Conservation (phyloP, 2,329 filamentous ascomycete genomes). For the Lachnellula willkommii region DNA sequence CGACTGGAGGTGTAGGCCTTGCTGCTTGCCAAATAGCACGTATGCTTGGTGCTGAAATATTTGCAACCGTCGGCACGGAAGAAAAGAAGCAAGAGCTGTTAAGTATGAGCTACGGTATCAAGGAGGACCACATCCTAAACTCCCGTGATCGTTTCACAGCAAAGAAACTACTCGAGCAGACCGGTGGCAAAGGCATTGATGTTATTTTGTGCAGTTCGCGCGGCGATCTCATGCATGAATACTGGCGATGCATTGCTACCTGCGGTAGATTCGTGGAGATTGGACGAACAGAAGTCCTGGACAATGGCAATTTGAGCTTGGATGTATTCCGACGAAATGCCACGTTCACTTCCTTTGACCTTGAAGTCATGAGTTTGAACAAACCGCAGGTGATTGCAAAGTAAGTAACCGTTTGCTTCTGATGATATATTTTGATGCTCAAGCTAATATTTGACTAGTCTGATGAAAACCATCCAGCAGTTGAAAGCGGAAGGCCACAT, state of each 20-base stretch:
- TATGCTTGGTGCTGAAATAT: conserved; percentile 15
- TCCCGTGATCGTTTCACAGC: conserved; percentile 19
- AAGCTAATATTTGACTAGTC: not conserved
- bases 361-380: not conserved
- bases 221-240: conserved; percentile 16
- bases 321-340: conserved; percentile 22
- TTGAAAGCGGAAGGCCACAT: not conserved
- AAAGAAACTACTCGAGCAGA: conserved; percentile 3
- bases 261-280: conserved; percentile 34
- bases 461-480: not conserved
- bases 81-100: conserved; percentile 8
- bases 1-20: conserved; percentile 13
- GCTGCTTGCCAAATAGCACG: conserved; percentile 17
- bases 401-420: not conserved
- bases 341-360: not conserved
- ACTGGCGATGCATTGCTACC: conserved; percentile 30
- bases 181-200: conserved; percentile 23
- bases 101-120: conserved; percentile 9
- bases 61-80: conserved; percentile 16
- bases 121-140: conserved; percentile 8
- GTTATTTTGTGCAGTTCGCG: conserved; percentile 24
- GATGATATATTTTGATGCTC: not conserved
- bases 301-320: conserved; percentile 22
- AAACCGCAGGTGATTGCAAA: not conserved
- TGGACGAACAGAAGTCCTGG: conserved; percentile 30